phyloP scores from a whole-genome alignment of 2,329 filamentous ascomycete genomes.

The Meredithiella fracta region DNA sequence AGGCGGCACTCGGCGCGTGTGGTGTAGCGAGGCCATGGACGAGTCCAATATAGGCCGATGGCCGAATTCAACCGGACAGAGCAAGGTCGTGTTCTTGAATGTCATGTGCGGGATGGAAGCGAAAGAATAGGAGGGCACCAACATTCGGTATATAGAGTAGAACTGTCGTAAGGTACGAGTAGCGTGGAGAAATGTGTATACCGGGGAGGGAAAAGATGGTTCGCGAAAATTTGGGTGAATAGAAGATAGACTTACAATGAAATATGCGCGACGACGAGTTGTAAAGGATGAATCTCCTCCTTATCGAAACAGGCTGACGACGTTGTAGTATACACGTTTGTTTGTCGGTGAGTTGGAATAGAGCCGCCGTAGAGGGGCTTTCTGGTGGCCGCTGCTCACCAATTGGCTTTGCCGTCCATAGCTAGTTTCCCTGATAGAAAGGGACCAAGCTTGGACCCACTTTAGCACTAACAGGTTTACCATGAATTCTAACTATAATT shows the following conservation, averaged over 20 bases:
- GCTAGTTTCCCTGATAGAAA: neutral
- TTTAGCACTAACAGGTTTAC: conserved; percentile 8
- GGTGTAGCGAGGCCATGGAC: neutral
- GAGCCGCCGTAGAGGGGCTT: conserved; percentile 3
- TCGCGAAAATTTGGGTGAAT: neutral
- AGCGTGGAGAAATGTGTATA: neutral
- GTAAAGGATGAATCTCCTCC: conserved; percentile 13
- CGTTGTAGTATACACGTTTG: conserved; percentile 14
- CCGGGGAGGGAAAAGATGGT: neutral
- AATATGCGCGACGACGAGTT: conserved; percentile 12
- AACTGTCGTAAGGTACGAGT: neutral
- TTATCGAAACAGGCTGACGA: conserved; percentile 12
- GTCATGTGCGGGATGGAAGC: neutral
- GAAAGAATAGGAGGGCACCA: neutral
- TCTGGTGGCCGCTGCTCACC: neutral
- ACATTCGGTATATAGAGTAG: neutral
- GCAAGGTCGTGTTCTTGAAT: neutral
- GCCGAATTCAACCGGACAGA: neutral
- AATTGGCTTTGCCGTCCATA: conserved; percentile 2
- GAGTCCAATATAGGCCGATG: neutral
- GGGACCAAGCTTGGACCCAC: neutral
- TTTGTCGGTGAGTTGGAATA: conserved; percentile 14
- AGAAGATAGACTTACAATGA: conserved; percentile 8
- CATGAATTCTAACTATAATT: too few relatives aligned
- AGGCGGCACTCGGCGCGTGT: conserved; percentile 9